phyloP scores from a whole-genome alignment of 495 filamentous ascomycete species.

The Hypoxylon subgilvum region DNA sequence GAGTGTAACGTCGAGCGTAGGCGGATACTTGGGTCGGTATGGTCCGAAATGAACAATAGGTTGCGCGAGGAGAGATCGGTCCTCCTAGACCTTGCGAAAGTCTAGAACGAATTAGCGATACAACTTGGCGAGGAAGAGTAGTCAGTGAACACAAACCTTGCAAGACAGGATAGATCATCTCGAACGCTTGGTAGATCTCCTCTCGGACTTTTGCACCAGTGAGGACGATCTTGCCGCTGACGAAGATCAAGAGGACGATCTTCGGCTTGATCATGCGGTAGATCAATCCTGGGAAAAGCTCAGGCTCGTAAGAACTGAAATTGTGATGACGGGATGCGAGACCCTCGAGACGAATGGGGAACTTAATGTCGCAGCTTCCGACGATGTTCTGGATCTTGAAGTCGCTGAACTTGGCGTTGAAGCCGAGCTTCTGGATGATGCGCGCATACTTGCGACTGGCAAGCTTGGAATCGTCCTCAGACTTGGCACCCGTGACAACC shows the following conservation, averaged over 20 bases:
- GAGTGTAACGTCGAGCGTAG: constrained; percentile 49
- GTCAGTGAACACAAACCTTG: constrained; percentile 66
- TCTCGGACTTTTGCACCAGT: constrained; percentile 98
- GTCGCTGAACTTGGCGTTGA: constrained; percentile 99
- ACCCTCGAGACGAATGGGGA: constrained; percentile 96
- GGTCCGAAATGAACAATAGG: neutral
- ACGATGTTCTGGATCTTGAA: constrained; percentile 99
- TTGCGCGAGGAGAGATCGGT: constrained; percentile 3
- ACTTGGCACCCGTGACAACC: constrained; percentile 99
- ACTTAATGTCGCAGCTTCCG: constrained; percentile 98
- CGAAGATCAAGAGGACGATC: constrained; percentile 98
- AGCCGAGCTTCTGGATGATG: constrained; percentile 99
- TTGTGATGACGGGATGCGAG: constrained; percentile 96
- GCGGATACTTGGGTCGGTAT: constrained; percentile 19
- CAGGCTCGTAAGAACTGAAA: constrained; percentile 98
- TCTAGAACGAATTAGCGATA: constrained; percentile 38
- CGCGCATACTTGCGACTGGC: constrained; percentile 97
- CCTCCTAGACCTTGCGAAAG: constrained; percentile 56
- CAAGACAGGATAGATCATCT: constrained; percentile 98
- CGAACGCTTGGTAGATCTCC: constrained; percentile 98
- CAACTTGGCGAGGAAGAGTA: neutral
- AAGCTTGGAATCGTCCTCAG: constrained; percentile 95
- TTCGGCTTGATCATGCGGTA: constrained; percentile 99
- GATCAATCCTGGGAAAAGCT: constrained; percentile 98
- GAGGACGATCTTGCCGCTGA: constrained; percentile 97